phyloP scores from a whole-genome alignment of 2,329 filamentous ascomycete species.

The Colletotrichum horii region DNA sequence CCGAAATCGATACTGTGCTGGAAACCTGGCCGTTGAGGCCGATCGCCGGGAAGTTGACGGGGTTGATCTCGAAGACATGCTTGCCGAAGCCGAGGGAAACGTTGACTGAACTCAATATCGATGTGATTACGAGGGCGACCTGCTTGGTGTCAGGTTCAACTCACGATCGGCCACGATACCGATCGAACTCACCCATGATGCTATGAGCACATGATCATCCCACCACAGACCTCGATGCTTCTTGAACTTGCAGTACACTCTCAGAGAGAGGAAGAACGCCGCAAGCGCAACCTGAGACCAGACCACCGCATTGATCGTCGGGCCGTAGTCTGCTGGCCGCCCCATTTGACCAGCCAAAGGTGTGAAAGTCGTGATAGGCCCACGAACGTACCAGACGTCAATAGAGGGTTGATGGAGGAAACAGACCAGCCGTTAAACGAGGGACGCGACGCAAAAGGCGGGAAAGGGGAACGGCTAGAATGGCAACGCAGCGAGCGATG shows the following conservation, averaged over 20 bases:
- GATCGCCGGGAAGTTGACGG: slow-evolving; percentile 4
- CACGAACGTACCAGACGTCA: not conserved
- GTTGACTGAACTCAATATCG: not conserved
- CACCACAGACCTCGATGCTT: slow-evolving; percentile 30
- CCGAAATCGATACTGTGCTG: slow-evolving; percentile 35
- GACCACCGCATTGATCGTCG: slow-evolving; percentile 15
- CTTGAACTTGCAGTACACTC: slow-evolving; percentile 28
- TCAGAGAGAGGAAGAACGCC: slow-evolving; percentile 23
- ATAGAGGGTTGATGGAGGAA: not conserved
- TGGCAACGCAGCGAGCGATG: not conserved
- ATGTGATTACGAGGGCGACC: not conserved
- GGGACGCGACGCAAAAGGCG: not conserved
- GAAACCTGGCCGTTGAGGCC: slow-evolving; percentile 30
- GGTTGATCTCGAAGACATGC: slow-evolving; percentile 17
- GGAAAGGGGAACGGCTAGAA: not conserved
- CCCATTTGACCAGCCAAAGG: slow-evolving; percentile 11
- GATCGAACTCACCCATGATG: slow-evolving; percentile 26
- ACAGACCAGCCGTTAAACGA: slow-evolving; percentile 10
- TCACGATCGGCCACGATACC: not conserved
- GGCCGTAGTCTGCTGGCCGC: slow-evolving; percentile 13
- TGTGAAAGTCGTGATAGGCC: not conserved
- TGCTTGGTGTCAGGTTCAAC: not conserved
- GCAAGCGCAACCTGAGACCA: slow-evolving; percentile 25
- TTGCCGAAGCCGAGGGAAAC: slow-evolving; percentile 23
- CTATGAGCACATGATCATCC: slow-evolving; percentile 30